phyloP scores from a whole-genome alignment of 2,329 filamentous ascomycete species.

The Sarocladium brachiariae region DNA sequence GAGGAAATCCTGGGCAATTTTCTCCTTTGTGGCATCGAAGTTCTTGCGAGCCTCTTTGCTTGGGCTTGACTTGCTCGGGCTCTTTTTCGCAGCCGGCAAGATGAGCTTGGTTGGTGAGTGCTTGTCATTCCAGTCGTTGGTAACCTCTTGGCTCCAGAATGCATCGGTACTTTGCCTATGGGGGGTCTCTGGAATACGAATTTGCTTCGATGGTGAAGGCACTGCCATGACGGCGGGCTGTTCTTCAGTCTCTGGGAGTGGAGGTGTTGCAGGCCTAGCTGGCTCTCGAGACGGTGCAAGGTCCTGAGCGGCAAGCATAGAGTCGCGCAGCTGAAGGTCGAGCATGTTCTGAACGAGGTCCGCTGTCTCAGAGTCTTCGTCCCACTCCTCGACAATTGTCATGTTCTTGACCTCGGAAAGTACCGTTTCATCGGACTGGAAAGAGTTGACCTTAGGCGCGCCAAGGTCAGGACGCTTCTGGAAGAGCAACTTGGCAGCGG shows the following conservation, averaged over 20 bases:
- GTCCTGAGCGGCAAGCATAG: background rate
- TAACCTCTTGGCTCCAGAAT: slow-evolving; percentile 53
- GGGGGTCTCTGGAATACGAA: slow-evolving; percentile 44
- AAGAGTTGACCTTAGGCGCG: slow-evolving; percentile 11
- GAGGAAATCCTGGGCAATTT: slow-evolving; percentile 58
- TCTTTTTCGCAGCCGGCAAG: slow-evolving; percentile 23
- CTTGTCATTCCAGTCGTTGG: slow-evolving; percentile 59
- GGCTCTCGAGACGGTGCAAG: background rate
- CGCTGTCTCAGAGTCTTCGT: slow-evolving; percentile 15
- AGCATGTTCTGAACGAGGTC: slow-evolving; percentile 9
- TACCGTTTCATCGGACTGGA: slow-evolving; percentile 2
- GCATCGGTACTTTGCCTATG: slow-evolving; percentile 46
- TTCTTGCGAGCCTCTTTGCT: slow-evolving; percentile 43
- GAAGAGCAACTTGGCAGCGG: slow-evolving; percentile 5
- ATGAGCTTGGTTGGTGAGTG: slow-evolving; percentile 44
- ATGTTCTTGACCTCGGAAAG: slow-evolving; percentile 14
- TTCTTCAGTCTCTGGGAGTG: slow-evolving; percentile 18
- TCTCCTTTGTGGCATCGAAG: slow-evolving; percentile 57
- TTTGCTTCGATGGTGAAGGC: slow-evolving; percentile 25
- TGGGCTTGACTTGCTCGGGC: slow-evolving; percentile 21
- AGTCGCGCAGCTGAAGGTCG: slow-evolving; percentile 4
- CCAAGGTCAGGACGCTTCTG: slow-evolving; percentile 6
- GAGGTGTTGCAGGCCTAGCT: slow-evolving; percentile 11
- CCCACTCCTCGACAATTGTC: slow-evolving; percentile 16
- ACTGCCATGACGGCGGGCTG: slow-evolving; percentile 12